phyloP scores from a whole-genome alignment of 2,329 filamentous ascomycete genomes.

The Acrocalymma vagum region DNA sequence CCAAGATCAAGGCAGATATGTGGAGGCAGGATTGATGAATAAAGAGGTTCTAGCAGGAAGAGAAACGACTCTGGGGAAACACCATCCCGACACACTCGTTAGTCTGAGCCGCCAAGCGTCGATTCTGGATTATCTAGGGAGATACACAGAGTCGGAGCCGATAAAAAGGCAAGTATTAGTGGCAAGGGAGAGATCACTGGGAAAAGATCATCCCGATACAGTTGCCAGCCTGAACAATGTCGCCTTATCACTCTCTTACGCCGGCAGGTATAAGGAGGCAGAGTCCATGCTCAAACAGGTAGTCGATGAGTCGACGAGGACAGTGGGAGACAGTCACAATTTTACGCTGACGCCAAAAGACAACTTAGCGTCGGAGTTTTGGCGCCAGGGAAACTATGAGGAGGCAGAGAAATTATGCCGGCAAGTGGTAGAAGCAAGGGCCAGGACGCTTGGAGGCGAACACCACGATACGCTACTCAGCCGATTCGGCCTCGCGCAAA shows the following conservation, averaged over 20 bases:
- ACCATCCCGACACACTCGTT: conserved; percentile 6
- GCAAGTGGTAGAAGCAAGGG: too few species aligned
- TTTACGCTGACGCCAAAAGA: conserved; percentile 3
- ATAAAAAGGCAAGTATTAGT: conserved; percentile 1
- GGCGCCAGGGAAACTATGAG: conserved; percentile 2
- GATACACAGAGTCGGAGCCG: conserved; percentile 1
- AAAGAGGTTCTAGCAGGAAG: background rate
- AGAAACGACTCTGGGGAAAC: background rate
- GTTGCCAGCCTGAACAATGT: conserved; percentile 6
- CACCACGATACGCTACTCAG: too few species aligned
- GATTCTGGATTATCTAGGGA: background rate
- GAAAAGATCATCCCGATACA: conserved; percentile 6
- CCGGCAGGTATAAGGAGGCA: conserved; percentile 12
- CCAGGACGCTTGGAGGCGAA: too few species aligned
- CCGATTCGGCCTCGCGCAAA: too few species aligned
- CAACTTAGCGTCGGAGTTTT: conserved; percentile 1
- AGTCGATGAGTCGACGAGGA: conserved; percentile 5
- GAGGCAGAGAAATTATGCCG: conserved; percentile 6
- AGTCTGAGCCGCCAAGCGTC: conserved; percentile 2
- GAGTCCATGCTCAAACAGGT: background rate
- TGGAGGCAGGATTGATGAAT: conserved; percentile 2
- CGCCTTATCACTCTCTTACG: background rate
- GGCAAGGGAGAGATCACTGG: conserved; percentile 1
- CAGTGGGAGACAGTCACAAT: conserved; percentile 9
- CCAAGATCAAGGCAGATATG: conserved; percentile 1